Conservation (phyloP, 192 early-diverging fungal species). For the Chytriomyces confervae region DNA sequence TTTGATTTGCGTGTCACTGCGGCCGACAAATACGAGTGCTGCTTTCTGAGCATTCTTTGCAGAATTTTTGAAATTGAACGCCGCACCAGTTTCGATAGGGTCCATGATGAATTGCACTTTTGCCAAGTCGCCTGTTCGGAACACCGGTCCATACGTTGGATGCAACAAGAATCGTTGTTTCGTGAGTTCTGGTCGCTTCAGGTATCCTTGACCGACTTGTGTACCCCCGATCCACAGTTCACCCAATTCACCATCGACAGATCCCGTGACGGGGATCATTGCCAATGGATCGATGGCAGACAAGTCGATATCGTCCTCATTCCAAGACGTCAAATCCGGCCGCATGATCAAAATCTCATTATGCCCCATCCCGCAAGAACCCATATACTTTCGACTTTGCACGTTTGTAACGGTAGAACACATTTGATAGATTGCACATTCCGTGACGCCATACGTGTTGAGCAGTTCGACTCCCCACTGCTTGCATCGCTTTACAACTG, state of each 20-base stretch:
- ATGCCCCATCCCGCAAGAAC: constrained; percentile 19
- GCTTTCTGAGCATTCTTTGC: not conserved
- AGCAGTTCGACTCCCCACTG: constrained; percentile 36
- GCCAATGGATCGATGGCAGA: constrained; percentile 2
- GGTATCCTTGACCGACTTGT: constrained; percentile 38
- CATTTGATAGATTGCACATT: constrained; percentile 50
- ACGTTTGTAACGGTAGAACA: constrained; percentile 1
- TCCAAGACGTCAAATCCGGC: not conserved
- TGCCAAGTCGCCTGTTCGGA: constrained; percentile 36
- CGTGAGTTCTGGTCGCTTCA: constrained; percentile 30
- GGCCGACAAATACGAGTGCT: constrained; percentile 27
- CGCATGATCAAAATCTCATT: constrained; percentile 40
- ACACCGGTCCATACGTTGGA: constrained; percentile 11
- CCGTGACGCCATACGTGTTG: constrained; percentile 54
- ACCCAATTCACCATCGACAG: constrained; percentile 7
- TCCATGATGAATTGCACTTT: not conserved
- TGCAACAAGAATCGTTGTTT: constrained; percentile 22
- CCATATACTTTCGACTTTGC: constrained; percentile 32
- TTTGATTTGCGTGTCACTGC: constrained; percentile 36
- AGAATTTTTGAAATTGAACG: not conserved
- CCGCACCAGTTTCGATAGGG: not conserved
- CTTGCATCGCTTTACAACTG: constrained; percentile 12
- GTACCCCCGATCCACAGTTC: constrained; percentile 38
- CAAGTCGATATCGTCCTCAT: constrained; percentile 12
- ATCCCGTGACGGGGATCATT: not conserved